Conservation (phyloP, 2,329 filamentous ascomycete genomes). For the Penicillium nordicum region DNA sequence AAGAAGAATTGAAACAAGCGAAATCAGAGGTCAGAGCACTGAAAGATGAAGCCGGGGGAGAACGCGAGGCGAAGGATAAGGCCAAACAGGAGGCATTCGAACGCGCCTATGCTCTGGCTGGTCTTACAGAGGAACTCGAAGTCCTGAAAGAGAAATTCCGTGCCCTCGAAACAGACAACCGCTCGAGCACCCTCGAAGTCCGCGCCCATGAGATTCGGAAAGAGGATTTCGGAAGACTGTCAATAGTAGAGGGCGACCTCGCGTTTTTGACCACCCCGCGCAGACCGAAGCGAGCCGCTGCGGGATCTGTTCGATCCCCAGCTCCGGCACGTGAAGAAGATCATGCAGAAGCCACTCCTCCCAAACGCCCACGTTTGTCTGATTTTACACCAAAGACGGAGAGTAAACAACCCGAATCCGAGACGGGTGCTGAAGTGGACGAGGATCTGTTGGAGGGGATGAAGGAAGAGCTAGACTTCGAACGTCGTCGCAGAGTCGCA, state of each 20-base stretch:
- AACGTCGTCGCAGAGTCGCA: slow-evolving; percentile 49
- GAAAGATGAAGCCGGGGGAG: slow-evolving; percentile 51
- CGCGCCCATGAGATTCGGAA: slow-evolving; percentile 32
- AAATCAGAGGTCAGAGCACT: slow-evolving; percentile 47
- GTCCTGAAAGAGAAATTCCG: slow-evolving; percentile 42
- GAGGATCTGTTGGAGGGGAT: slow-evolving; percentile 44
- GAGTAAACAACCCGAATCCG: slow-evolving; percentile 27
- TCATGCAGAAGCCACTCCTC: slow-evolving; percentile 29
- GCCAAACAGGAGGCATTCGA: slow-evolving; percentile 49
- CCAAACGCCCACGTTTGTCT: slow-evolving; percentile 34
- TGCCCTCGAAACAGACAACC: slow-evolving; percentile 38
- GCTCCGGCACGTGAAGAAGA: slow-evolving; percentile 10
- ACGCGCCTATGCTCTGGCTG: slow-evolving; percentile 45
- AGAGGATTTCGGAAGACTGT: slow-evolving; percentile 27
- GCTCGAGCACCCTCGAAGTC: slow-evolving; percentile 32
- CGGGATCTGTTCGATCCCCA: slow-evolving; percentile 26
- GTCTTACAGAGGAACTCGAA: slow-evolving; percentile 45
- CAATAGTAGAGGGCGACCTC: slow-evolving; percentile 33
- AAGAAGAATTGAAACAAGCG: slow-evolving; percentile 49
- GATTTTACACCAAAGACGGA: slow-evolving; percentile 23
- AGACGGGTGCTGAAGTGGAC: slow-evolving; percentile 30
- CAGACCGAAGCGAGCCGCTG: slow-evolving; percentile 34
- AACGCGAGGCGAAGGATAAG: slow-evolving; percentile 48
- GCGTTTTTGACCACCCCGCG: slow-evolving; percentile 32
- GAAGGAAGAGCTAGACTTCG: slow-evolving; percentile 50